These are phyloP conservation scores for Colletotrichum liaoningense DNA, from an alignment of 2,329 filamentous ascomycete genomes.

Conservation along the genomic window DNA sequence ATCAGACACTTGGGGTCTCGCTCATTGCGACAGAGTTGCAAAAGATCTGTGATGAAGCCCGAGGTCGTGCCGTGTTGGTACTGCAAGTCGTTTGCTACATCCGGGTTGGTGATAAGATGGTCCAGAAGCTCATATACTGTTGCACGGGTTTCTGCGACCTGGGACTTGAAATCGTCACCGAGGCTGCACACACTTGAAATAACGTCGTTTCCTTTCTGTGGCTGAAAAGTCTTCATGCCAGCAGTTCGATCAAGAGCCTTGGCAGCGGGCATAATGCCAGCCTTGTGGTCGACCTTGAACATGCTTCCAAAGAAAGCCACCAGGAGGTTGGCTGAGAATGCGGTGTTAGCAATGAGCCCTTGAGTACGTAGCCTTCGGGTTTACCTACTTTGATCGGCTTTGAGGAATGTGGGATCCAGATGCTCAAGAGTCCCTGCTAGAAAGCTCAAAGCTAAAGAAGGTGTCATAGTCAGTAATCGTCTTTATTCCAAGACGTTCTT, in stretches of 20 bases:
- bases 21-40: conserved; percentile 65
- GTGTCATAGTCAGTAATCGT: not conserved
- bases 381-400: conserved; percentile 60
- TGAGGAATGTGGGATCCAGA: conserved; percentile 58
- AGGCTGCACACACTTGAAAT: conserved; percentile 61
- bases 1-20: conserved; percentile 68
- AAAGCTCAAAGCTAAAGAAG: conserved; percentile 62
- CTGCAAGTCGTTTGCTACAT: conserved; percentile 57
- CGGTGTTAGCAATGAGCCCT: conserved; percentile 50
- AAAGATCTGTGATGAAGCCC: conserved; percentile 60
- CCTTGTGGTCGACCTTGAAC: conserved; percentile 69
- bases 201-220: conserved; percentile 59
- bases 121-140: conserved; percentile 63
- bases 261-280: conserved; percentile 66
- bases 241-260: conserved; percentile 63
- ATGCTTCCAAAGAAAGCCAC: conserved; percentile 68
- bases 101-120: conserved; percentile 54
- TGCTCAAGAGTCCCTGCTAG: conserved; percentile 63
- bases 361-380: conserved; percentile 42
- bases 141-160: conserved; percentile 62
- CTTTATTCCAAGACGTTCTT: not conserved
- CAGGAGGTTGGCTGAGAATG: conserved; percentile 54
- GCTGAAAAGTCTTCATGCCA: conserved; percentile 63
- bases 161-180: conserved; percentile 67
- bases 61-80: conserved; percentile 55